phyloP scores from a whole-genome alignment of 2,329 filamentous ascomycete genomes.

The Fusarium sp. region DNA sequence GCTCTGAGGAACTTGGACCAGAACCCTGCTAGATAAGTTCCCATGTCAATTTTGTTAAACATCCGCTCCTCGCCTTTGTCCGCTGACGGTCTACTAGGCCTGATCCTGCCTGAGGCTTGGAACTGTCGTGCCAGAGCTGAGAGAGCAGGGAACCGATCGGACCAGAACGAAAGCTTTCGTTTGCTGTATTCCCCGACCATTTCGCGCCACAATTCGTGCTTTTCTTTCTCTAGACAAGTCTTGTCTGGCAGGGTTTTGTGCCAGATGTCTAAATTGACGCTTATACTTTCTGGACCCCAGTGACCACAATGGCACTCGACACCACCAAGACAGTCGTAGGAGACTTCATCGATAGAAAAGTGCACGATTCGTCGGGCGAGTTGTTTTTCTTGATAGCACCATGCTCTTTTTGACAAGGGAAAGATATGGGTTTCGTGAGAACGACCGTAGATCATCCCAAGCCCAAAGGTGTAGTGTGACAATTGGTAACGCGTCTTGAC shows the following conservation, averaged over 20 bases:
- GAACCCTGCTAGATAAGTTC: not conserved
- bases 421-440: not conserved
- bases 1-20: not conserved
- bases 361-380: not conserved
- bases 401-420: not conserved
- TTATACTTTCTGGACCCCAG: not conserved
- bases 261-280: not conserved
- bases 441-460: no score
- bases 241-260: not conserved
- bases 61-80: not conserved
- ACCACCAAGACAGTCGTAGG: not conserved
- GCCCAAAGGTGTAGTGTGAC: not conserved
- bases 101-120: not conserved
- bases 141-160: not conserved
- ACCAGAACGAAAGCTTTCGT: not conserved
- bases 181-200: not conserved
- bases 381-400: not conserved
- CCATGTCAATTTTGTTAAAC: not conserved
- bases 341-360: not conserved
- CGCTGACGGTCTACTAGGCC: not conserved
- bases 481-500: not conserved
- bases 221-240: not conserved
- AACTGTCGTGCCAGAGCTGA: not conserved
- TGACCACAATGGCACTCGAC: not conserved
- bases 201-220: not conserved